Percentiles rank a stretch among this genome's conserved stretches.
Evolutionary conservation across 805 yeast genomes (phyloP).

Genomic region (Naumovozyma castellii): DNA sequence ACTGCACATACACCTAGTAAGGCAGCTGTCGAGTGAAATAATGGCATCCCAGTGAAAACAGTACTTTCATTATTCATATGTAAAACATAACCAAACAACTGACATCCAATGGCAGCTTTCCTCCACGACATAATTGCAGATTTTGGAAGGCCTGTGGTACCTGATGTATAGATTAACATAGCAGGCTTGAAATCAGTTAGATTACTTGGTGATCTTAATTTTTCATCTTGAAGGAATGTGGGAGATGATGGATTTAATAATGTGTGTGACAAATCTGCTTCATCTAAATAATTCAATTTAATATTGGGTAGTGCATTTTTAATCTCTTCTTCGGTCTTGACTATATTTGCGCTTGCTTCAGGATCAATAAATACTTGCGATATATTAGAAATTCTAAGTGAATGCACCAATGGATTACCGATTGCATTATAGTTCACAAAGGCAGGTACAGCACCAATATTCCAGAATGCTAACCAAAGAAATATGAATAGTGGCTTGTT

Average conservation of each 20-base stretch:
- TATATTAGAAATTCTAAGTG: constrained; percentile 60
- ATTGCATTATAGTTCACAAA: constrained; percentile 72
- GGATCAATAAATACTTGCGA: constrained; percentile 66
- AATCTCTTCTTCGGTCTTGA: constrained; percentile 39
- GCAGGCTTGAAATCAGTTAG: constrained; percentile 55
- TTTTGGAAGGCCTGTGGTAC: constrained; percentile 91
- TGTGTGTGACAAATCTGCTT: constrained; percentile 35
- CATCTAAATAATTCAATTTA: constrained; percentile 43
- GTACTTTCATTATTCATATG: constrained; percentile 44
- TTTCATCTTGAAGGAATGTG: constrained; percentile 45
- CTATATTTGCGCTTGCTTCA: constrained; percentile 46
- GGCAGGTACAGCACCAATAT: constrained; percentile 82
- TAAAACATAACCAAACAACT: constrained; percentile 60
- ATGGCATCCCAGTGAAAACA: constrained; percentile 87
- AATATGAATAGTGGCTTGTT: constrained; percentile 77
- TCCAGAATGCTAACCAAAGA: constrained; percentile 82
- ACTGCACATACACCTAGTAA: constrained; percentile 73
- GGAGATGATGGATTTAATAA: constrained; percentile 36
- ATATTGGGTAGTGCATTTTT: constrained; percentile 31
- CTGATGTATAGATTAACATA: constrained; percentile 78
- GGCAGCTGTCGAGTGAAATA: constrained; percentile 91
- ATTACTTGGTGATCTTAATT: constrained; percentile 43
- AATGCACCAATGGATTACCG: constrained; percentile 70
- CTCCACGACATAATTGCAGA: constrained; percentile 92
- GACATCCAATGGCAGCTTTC: constrained; percentile 63